Conservation (phyloP, 148 eudicot genomes). For the Diospyros kaki region DNA sequence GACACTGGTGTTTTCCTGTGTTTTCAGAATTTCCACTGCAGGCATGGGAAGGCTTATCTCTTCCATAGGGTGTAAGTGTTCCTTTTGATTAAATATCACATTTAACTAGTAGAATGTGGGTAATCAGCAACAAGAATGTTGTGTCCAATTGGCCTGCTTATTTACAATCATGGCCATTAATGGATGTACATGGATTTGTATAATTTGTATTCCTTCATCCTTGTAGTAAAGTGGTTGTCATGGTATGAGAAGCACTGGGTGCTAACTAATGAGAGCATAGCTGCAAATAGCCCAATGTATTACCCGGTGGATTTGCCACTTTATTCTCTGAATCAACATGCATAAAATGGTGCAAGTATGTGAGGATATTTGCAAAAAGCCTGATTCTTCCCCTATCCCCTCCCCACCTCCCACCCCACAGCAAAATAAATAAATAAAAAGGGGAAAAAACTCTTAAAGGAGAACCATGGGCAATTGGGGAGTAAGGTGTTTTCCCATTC, state of each 20-base stretch:
- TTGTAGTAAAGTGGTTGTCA: not conserved
- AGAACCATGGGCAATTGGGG: not conserved
- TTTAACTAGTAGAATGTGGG: no score
- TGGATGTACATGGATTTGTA: no score
- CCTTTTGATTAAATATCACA: constrained; percentile 13
- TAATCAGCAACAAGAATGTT: no score
- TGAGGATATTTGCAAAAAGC: not conserved
- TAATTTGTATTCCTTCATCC: not conserved
- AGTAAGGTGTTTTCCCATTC: not conserved
- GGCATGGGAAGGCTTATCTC: constrained; percentile 96
- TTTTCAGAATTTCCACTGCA: constrained; percentile 73
- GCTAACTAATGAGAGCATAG: no score
- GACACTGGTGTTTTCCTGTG: constrained; percentile 29
- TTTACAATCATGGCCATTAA: no score
- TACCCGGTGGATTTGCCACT: not conserved
- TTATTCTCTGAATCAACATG: not conserved
- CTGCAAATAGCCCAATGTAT: not conserved
- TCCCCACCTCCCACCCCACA: no score
- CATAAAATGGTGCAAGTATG: not conserved
- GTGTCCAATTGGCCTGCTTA: no score
- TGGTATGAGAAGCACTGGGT: no score
- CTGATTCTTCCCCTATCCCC: no score
- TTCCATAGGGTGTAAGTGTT: constrained; percentile 89
- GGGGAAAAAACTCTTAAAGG: no score
- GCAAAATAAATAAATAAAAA: no score